Evolutionary conservation across 306 rosid species (phyloP), one percentile per base, ranked within the genome.

Genomic region (Castanea crenata): DNA sequence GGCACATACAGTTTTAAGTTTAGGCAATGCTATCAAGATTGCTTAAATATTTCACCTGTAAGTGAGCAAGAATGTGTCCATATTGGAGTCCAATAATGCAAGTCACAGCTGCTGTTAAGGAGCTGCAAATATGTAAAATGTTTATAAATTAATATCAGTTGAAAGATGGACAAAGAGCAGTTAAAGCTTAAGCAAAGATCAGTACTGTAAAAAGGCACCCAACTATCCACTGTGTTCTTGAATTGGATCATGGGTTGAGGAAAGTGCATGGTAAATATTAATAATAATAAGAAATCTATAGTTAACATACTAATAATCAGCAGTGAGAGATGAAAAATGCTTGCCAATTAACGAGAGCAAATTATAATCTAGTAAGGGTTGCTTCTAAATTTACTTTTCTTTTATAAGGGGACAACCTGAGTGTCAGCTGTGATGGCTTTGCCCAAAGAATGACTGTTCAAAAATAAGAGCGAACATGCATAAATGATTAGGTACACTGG

Each of bases 11-110:
- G 46, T 64, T 64, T 64, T 0, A 29, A 18, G 35, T 14, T 19
- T 34, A 46, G 72, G 52, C 16, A 68, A 35, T 46, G 72, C 25
- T 11, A 3, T 34, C 72, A 68, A 35, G 51, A 68, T 20, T 19
- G 72, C 27, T 49, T n/a, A 68, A 19, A 68, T 35, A 57, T 83
- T 83, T 83, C 78, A 94, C 98, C 98, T 91, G 85, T 73, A 88
- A 12, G 81, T 83, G 89, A 71, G 91, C 90, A 78, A 94, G 97
- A 85, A 92, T 74, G 29, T 94, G 98, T 76, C 98, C 98, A 71
- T 88, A 94, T 76, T 94, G 98, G 77, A 94, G 97, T 80, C 98
- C 98, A 85, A 94, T 82, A 78, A 94, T 91, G 90, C 97, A 92
- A 18, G 98, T 86, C 74, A 90, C 97, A 54, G 97, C 90, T 29